Evolutionary conservation across 2,329 filamentous ascomycete species (phyloP), one percentile per base, ranked within the genome.

Genomic region (Simplicillium aogashimaense): DNA sequence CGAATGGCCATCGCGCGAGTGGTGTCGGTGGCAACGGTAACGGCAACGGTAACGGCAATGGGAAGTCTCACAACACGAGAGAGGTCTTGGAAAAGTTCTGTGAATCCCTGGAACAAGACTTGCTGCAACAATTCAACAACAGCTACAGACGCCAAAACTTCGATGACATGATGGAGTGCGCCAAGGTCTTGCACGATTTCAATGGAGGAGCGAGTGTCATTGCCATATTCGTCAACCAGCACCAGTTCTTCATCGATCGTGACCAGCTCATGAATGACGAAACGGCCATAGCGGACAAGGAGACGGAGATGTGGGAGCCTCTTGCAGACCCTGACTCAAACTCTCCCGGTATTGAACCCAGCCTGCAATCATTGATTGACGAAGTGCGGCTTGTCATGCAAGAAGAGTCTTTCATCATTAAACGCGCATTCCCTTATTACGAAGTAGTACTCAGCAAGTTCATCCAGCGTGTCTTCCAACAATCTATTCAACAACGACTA

Each of bases 181-280:
- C 94, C 40, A 86, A 86, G 53, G 92, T 95, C 33, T 69, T 98
- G 46, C 76, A 92, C 57, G 92, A 97, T 62, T 98, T 98, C 70
- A 95, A 90, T 59, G 88, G 92, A 39, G 92, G 92, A 38, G 81
- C 87, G 42, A 97, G 89, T 57, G 92, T 97, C 44, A 94, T 95
- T 60, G 90, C 86, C 12, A 73, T 90, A 10, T 98, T 97, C 60
- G 90, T 98, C 55, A 98, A 98, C 57, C 92, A 98, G 60, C 94
- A 98, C 63, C 88, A 95, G 55, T 98, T 98, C 72, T 98, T 98
- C 65, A 95, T 98, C 55, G 92, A 97, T 57, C 76, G 89, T 18
- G 92, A 88, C 50, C 90, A 97, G 59, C 70, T 98, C 42, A 82
- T 95, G 37, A 84, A 83, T 1, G 89, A 95, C 53, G 89, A 95